Conservation (phyloP, 768 basidiomycete genomes). For the Lactarius psammicola region DNA sequence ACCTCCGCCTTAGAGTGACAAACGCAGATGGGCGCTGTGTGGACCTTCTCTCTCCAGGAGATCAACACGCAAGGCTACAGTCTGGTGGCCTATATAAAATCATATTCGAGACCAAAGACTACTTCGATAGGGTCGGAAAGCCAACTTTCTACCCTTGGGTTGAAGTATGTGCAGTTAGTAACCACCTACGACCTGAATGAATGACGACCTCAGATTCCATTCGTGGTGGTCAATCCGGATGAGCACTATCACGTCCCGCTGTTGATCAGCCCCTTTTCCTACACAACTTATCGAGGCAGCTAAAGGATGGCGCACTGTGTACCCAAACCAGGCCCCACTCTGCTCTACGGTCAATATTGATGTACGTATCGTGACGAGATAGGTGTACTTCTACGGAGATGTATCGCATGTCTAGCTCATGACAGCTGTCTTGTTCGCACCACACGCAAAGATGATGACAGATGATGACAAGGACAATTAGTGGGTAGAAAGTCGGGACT, state of each 20-base stretch:
- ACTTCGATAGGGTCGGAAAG: conserved; percentile 64
- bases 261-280: conserved; percentile 88
- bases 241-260: conserved; percentile 92
- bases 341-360: conserved; percentile 22
- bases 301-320: conserved; percentile 33
- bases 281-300: conserved; percentile 92
- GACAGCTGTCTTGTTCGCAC: not conserved
- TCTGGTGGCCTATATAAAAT: conserved; percentile 75
- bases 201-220: conserved; percentile 54
- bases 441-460: conserved; percentile 6
- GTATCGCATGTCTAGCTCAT: conserved; percentile 12
- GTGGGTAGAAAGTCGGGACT: not conserved
- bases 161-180: conserved; percentile 53
- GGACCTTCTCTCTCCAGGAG: conserved; percentile 62
- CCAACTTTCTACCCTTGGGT: conserved; percentile 88
- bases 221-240: conserved; percentile 63
- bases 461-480: not conserved
- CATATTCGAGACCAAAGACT: conserved; percentile 77
- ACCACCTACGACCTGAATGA: not conserved
- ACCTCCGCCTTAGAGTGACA: conserved; percentile 51
- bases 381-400: conserved; percentile 22
- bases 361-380: conserved; percentile 15
- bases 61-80: conserved; percentile 48
- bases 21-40: conserved; percentile 82
- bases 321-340: not conserved